phyloP scores from a whole-genome alignment of 768 basidiomycete genomes.

The Trametes meyenii region DNA sequence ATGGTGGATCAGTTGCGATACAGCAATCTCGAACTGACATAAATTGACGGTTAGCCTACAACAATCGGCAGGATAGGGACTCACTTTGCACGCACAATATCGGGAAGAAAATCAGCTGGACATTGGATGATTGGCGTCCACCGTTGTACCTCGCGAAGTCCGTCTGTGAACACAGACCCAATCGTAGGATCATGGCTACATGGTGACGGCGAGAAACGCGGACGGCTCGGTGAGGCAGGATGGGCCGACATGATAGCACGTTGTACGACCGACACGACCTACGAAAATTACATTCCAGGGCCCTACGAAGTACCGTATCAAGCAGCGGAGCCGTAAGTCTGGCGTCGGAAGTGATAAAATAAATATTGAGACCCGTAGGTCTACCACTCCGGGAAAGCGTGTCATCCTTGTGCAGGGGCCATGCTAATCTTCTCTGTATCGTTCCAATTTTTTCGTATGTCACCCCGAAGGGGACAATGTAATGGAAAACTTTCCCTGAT shows the following conservation, averaged over 20 bases:
- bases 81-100: conserved; percentile 30
- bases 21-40: conserved; percentile 69
- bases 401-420: conserved; percentile 99
- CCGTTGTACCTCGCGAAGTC: neutral
- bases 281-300: too few relatives aligned
- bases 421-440: conserved; percentile 99
- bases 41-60: neutral
- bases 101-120: conserved; percentile 36
- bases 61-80: neutral
- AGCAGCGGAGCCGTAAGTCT: too few relatives aligned
- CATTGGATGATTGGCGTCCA: conserved; percentile 38
- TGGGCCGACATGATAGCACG: neutral
- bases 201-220: conserved; percentile 16
- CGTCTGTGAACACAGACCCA: neutral
- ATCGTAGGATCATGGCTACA: neutral
- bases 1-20: conserved; percentile 77
- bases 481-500: too few relatives aligned
- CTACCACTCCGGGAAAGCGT: conserved; percentile 95
- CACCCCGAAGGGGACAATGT: conserved; percentile 82
- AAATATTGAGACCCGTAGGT: conserved; percentile 48
- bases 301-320: neutral
- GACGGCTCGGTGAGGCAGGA: neutral
- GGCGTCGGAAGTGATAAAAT: conserved; percentile 23
- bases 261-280: too few relatives aligned
- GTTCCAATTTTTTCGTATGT: conserved; percentile 99